Evolutionary conservation across 2,329 filamentous ascomycete species (phyloP).

Genomic region (Fusarium incarnatum): DNA sequence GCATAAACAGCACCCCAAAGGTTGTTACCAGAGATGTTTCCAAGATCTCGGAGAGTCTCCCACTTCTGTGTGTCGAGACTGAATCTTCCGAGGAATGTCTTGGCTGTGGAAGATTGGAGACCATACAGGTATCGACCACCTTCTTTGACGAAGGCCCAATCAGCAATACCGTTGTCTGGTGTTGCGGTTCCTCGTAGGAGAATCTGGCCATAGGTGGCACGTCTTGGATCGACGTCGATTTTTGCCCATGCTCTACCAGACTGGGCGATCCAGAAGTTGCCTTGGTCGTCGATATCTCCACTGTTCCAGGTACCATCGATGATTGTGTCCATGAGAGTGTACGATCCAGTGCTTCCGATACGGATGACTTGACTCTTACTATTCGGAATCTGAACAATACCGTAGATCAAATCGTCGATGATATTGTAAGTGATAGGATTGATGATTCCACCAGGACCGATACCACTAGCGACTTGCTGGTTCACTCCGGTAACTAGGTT

Average conservation of each 20-base stretch:
- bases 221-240: slow-evolving; percentile 13
- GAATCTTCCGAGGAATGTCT: slow-evolving; percentile 3
- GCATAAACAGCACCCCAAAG: slow-evolving; percentile 21
- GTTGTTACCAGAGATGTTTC: background rate
- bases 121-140: slow-evolving; percentile 8
- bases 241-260: slow-evolving; percentile 9
- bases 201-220: background rate
- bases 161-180: background rate
- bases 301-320: slow-evolving; percentile 8
- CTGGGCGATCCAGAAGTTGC: slow-evolving; percentile 8
- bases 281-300: slow-evolving; percentile 3
- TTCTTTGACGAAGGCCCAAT: slow-evolving; percentile 1
- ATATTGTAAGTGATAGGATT: slow-evolving; percentile 18
- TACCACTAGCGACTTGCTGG: background rate
- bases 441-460: slow-evolving; percentile 4
- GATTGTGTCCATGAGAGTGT: slow-evolving; percentile 9
- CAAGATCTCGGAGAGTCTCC: background rate
- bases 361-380: slow-evolving; percentile 13
- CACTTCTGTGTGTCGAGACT: slow-evolving; percentile 5
- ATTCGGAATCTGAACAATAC: slow-evolving; percentile 7
- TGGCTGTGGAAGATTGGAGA: background rate
- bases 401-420: slow-evolving; percentile 9
- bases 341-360: slow-evolving; percentile 2
- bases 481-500: slow-evolving; percentile 9
- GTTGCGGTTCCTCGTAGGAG: background rate